phyloP scores from a whole-genome alignment of 768 basidiomycete genomes.

The Dioszegia hungarica region DNA sequence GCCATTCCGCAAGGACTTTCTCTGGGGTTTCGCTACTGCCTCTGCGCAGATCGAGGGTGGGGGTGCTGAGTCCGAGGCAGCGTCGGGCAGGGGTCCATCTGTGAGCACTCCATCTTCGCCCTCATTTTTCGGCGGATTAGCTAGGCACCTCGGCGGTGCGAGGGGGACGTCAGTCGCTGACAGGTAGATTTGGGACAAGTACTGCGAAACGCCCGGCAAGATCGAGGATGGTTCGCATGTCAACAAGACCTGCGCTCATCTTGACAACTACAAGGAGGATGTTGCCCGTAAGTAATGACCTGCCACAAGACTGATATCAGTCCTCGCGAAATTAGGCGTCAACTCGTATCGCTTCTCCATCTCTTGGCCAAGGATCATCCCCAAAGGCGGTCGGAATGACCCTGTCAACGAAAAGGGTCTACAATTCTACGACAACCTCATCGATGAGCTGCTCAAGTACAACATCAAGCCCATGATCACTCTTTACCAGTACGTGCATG shows the following conservation, averaged over 20 bases:
- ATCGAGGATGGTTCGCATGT: constrained; percentile 65
- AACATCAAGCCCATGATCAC: constrained; percentile 55
- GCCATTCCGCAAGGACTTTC: constrained; percentile 27
- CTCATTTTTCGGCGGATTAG: too few relatives aligned
- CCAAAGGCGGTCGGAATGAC: constrained; percentile 63
- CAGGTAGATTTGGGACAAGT: constrained; percentile 67
- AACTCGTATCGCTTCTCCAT: constrained; percentile 73
- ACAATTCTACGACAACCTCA: constrained; percentile 64
- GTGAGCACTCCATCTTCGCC: too few relatives aligned
- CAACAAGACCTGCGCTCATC: constrained; percentile 68
- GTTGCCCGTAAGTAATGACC: constrained; percentile 22
- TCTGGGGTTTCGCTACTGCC: constrained; percentile 52
- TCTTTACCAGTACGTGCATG: constrained; percentile 34
- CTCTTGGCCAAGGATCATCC: constrained; percentile 71
- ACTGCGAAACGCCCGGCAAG: constrained; percentile 62
- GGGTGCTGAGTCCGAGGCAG: constrained; percentile 43
- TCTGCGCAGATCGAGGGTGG: constrained; percentile 73
- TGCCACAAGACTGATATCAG: background rate
- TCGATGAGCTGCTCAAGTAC: constrained; percentile 61
- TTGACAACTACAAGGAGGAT: constrained; percentile 57
- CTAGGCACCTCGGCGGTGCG: too few relatives aligned
- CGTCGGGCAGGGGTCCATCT: constrained; percentile 26
- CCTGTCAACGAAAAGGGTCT: constrained; percentile 68
- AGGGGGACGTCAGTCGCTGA: background rate
- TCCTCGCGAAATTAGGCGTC: constrained; percentile 62